Evolutionary conservation across 768 basidiomycete genomes (phyloP).

Genomic region (Rhodotorula babjevae): DNA sequence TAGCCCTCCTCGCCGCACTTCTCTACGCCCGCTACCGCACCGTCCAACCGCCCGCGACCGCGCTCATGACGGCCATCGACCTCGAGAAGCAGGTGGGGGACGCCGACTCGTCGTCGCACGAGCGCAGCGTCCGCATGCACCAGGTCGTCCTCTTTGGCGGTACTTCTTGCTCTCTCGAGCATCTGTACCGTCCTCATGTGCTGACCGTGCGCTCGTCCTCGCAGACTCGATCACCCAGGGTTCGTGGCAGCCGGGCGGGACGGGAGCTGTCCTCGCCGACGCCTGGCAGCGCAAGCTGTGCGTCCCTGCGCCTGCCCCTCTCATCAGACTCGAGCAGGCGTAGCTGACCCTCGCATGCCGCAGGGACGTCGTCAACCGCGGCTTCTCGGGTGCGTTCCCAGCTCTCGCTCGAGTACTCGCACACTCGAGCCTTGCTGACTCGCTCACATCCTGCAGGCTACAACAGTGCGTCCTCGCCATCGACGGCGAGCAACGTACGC

Average conservation of each 20-base stretch:
- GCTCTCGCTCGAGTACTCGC: no score
- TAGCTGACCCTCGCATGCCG: not conserved
- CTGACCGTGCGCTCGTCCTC: not conserved
- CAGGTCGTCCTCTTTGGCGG: constrained; percentile 34
- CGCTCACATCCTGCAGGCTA: constrained; percentile 19
- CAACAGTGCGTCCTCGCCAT: constrained; percentile 13
- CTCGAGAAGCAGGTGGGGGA: not conserved
- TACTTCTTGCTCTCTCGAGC: not conserved
- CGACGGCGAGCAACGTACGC: rapidly evolving
- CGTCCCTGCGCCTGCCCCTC: not conserved
- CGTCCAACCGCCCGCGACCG: not conserved
- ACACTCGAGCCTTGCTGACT: no score
- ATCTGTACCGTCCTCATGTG: rapidly evolving
- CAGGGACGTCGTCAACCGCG: constrained; percentile 38
- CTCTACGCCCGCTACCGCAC: constrained; percentile 13
- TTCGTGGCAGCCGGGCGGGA: constrained; percentile 23
- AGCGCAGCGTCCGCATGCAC: constrained; percentile 14
- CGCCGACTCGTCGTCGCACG: not conserved
- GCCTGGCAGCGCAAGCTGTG: constrained; percentile 38
- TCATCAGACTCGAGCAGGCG: not conserved
- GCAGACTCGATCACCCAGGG: constrained; percentile 40
- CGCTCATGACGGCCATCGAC: not conserved
- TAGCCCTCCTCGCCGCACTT: not conserved
- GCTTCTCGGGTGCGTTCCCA: constrained; percentile 27
- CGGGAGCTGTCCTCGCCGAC: constrained; percentile 22